Conservation (phyloP, 2,329 filamentous ascomycete species). For the Madurella mycetomatis region DNA sequence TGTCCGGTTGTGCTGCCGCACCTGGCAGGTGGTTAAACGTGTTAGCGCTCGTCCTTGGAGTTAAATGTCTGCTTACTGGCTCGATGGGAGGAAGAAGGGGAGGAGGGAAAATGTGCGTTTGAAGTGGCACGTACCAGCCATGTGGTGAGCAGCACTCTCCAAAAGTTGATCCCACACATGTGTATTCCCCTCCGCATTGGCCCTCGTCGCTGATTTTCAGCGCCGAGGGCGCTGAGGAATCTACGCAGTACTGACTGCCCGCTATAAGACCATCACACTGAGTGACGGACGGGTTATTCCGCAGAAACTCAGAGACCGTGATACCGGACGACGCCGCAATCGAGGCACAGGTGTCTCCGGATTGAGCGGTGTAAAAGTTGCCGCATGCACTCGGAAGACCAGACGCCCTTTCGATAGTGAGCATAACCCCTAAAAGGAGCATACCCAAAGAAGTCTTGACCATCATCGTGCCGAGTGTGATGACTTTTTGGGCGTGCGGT, state of each 20-base stretch:
- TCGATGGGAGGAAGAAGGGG: too few species aligned
- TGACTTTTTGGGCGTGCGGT: neutral
- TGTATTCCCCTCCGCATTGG: conserved; percentile 12
- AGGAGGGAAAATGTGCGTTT: neutral
- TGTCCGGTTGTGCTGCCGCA: conserved; percentile 22
- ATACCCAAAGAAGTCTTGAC: neutral
- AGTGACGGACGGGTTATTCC: conserved; percentile 13
- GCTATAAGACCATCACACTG: conserved; percentile 5
- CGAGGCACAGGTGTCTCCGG: conserved; percentile 25
- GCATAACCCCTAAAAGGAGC: neutral
- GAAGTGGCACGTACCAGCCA: conserved; percentile 10
- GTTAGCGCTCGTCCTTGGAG: too few species aligned
- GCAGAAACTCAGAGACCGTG: conserved; percentile 20
- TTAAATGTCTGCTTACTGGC: too few species aligned
- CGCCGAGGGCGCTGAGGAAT: neutral
- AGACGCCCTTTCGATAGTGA: neutral
- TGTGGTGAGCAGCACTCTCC: conserved; percentile 24
- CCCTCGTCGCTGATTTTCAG: conserved; percentile 13
- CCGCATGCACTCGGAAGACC: neutral
- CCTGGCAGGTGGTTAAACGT: conserved; percentile 1
- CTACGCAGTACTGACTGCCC: conserved; percentile 16
- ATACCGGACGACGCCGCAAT: conserved; percentile 20
- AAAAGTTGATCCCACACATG: conserved; percentile 17
- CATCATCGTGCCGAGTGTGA: neutral
- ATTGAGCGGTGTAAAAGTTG: conserved; percentile 8